These are phyloP conservation scores for Backusella circina DNA, from an alignment of 192 early-diverging fungal species.

Conservation along the genomic window DNA sequence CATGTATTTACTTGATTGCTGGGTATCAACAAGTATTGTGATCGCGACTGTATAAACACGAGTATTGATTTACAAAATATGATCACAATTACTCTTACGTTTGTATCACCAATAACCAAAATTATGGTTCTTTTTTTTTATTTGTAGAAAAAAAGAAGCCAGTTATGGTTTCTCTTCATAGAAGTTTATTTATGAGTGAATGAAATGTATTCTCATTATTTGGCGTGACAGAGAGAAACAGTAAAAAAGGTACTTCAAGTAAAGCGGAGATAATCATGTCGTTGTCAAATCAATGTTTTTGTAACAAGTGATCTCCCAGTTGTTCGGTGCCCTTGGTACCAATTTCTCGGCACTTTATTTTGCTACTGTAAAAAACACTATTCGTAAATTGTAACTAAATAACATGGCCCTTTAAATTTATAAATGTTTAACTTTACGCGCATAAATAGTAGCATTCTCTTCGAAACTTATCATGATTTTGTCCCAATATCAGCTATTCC, in stretches of 20 bases:
- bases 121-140: no score
- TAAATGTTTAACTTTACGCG: neutral
- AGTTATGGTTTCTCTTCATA: neutral
- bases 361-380: neutral
- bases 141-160: neutral
- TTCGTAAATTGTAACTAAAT: neutral
- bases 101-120: no score
- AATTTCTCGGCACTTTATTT: neutral
- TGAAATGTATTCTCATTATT: no score
- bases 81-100: no score
- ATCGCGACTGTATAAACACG: no score
- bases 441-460: neutral
- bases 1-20: no score
- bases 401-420: neutral
- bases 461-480: neutral
- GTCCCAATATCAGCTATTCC: neutral
- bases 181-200: neutral
- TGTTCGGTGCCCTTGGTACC: neutral
- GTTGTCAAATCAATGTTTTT: neutral
- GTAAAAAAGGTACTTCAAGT: no score
- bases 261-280: neutral
- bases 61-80: neutral
- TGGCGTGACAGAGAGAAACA: no score
- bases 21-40: no score
- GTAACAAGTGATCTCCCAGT: neutral